Evolutionary conservation across 345 rosid species (phyloP), one percentile per base, ranked within the genome.

Genomic region (Angophora floribunda): DNA sequence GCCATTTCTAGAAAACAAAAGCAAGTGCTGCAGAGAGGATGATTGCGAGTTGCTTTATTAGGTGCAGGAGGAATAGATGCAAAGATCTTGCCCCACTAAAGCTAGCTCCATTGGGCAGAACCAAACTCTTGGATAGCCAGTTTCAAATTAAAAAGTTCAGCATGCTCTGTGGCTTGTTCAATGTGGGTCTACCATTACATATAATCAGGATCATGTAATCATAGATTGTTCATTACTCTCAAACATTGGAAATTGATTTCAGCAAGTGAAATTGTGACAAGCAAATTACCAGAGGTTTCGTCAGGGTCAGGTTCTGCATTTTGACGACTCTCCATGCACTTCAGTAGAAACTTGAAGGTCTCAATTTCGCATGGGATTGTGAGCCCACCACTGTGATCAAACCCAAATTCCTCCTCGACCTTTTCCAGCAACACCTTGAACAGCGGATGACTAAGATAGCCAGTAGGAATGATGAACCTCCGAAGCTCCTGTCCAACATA

Each of bases 291-390:
- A 26, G 93, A 61, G 89, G 13, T 79, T 52, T 93, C 93, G 52
- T 90, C 90, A 87, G 93, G 95, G 32, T 89, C 89, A 30, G 91
- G 90, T 53, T 91, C 90, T 85, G 93, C 97, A 57, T 90, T 94
- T 85, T 88, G 91, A 86, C 93, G 91, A 87, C 89, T 91, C 95
- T 98, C 98, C 89, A 98, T 95, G 94, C 96, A 98, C 88, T 95
- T 91, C 16, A 98, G 92, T 26, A 98, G 96, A 90, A 87, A 96
- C 93, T 98, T 96, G 93, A 98, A 98, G 85, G 98, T 98, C 97
- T 98, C 98, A 28, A 95, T 97, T 94, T 98, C 99, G 30, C 99
- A 98, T 49, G 99, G 99, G 86, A 96, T 93, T 8, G 98, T 98
- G 87, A 96, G 98, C 6, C 93, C 97, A 3, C 99, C 98, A 2